Base-by-base conservation (phyloP, 352 stramenopile genomes). In the Phytophthora pseudosyringae region DNA sequence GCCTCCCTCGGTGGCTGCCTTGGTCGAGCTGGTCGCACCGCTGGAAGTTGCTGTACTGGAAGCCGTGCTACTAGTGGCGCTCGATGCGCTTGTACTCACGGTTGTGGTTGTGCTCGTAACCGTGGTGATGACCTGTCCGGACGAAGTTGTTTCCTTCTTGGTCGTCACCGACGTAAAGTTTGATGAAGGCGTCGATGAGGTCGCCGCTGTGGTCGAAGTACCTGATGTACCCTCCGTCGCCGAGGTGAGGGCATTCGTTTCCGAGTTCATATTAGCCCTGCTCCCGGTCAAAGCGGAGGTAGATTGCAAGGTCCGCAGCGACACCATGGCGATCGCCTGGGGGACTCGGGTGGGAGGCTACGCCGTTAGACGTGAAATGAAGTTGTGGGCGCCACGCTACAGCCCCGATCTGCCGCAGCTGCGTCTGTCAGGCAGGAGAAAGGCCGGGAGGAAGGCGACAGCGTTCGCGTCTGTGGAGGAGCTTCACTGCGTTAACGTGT, bases 341-440 rank as follows among this genome's bases (percentile, higher is more conserved):
- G 57, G 32, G 28, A 31, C 28, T 54, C 31, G 46, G 35, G 46
- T 54, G 58, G 55, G 53, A 44, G 59, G 69, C 63, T 76, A 76
- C 69, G 72, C 64, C 62, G 72, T 69, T 76, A 78, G 72, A 80
- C 69, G 72, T 80, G 60, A 76, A 75, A 73, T 78, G 45, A 8
- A 62, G 39, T 69, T 80, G 60, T 76, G 66, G 44, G 49, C n/a
- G 12, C 10, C 31, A 66, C 32, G 35, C 48, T 50, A 57, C 31
- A 50, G 62, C 32, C 47, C 21, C 47, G n/a, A 26, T 13, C 13
- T 35, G 2, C 43, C 13, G 39, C 61, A 54, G 46, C 57, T 60
- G 54, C 47, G 32, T 65, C 56, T 51, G 33, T 68, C 39, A 65
- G 29, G 18, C 40, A 41, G 36, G 38, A 66, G 64, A 69, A 56